These are phyloP conservation scores for Scutellaria barbata DNA, from an alignment of 257 asterid species.

Conservation along the genomic window DNA sequence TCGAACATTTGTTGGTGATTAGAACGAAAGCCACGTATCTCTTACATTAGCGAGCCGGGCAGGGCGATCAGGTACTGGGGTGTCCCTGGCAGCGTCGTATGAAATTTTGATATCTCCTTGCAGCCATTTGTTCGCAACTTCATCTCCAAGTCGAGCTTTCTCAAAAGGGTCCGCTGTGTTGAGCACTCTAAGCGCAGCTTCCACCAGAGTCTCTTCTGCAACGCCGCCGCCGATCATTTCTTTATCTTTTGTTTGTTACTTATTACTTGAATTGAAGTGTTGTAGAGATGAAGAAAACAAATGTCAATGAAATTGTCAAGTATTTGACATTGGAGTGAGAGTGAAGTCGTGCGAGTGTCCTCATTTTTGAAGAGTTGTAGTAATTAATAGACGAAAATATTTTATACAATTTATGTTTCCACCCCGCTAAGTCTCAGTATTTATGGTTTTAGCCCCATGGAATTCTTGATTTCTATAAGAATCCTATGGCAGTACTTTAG, in stretches of 20 bases:
- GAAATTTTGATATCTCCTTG: constrained; percentile 56
- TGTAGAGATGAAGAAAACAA: not conserved
- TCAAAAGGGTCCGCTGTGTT: constrained; percentile 84
- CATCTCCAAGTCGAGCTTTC: constrained; percentile 85
- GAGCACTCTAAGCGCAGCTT: constrained; percentile 76
- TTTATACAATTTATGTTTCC: too few relatives aligned
- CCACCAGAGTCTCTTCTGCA: constrained; percentile 66
- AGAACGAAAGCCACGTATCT: not conserved
- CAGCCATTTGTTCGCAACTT: constrained; percentile 75
- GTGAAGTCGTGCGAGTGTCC: not conserved
- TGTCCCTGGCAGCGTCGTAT: constrained; percentile 49
- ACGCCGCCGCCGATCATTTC: constrained; percentile 47
- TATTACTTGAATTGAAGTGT: not conserved
- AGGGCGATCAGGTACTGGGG: constrained; percentile 76
- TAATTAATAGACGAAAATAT: too few relatives aligned
- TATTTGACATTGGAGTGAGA: constrained; percentile 5
- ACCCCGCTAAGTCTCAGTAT: too few relatives aligned
- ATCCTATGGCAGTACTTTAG: too few relatives aligned
- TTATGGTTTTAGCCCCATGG: too few relatives aligned
- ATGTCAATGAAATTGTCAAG: not conserved
- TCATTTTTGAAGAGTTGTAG: too few relatives aligned
- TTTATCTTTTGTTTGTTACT: not conserved
- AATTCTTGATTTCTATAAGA: too few relatives aligned
- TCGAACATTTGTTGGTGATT: constrained; percentile 47
- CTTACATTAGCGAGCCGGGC: constrained; percentile 66